Base-by-base conservation (phyloP, 306 rosid species). In the Rosa persica region DNA sequence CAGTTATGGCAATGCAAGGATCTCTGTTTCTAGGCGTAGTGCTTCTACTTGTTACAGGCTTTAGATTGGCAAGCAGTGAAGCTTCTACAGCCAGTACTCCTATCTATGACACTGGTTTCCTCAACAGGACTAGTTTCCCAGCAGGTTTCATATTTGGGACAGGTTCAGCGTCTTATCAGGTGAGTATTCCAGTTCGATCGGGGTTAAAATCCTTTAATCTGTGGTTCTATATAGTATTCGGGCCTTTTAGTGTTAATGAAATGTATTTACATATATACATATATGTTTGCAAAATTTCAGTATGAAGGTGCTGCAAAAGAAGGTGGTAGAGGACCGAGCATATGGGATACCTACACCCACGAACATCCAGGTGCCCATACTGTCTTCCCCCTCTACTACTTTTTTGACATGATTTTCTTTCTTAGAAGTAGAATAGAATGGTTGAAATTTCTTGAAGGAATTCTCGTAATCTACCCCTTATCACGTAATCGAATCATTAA, bases 151-250 rank as follows among this genome's bases (percentile, higher is more conserved):
- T 85, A 27, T 88, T 88, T 36, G 91, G 91, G 30, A 76, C 89
- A 17, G 89, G 87, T 42, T 83, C 87, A 0, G 13, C 91, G 0
- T 47, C 89, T 44, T 88, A 88, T 49, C 87, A 83, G 80, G 89
- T 85, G 48, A 15, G 6, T 25, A 22, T 1, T n/a, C 22, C 61
- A 6, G 5, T 5, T 36, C 23, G 19, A 5, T 23, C 2, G 65
- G 65, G 27, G 27, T 55, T 8, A 30, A 30, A 30, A 30, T 30
- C 36, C 36, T 30, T 30, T 30, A 30, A 57, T 57, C 13, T 57
- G 64, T 57, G 30, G 22, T 57, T 9, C 0, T 39, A 39, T 57
- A 57, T 25, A 0, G 30, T 39, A 39, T 20, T 3, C 16, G 16
- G 0, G 11, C 13, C 3, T 30, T 30, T 30, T 52, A 52, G 22